A percentile compares a stretch with the other conserved stretches of the same genome.
These are phyloP conservation scores for Pichia kudriavzevii DNA, from an alignment of 1,139 yeast genomes.

Conservation along the genomic window DNA sequence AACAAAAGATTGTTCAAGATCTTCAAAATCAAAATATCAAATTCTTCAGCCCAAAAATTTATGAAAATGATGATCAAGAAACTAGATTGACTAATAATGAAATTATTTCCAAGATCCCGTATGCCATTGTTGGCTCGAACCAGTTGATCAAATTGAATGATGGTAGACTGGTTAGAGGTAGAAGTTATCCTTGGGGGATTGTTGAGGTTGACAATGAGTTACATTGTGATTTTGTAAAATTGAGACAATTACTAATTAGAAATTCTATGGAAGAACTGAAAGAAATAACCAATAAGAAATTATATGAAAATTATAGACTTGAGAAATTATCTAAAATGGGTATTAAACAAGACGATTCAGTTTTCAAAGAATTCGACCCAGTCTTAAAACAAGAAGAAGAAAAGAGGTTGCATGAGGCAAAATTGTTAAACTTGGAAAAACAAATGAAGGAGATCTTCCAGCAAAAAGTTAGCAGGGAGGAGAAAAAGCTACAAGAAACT, in stretches of 20 bases:
- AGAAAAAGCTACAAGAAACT: slow-evolving; percentile 91
- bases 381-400: slow-evolving; percentile 91
- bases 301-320: slow-evolving; percentile 87
- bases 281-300: slow-evolving; percentile 67
- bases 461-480: slow-evolving; percentile 94
- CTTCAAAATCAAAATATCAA: slow-evolving; percentile 68
- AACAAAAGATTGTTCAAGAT: slow-evolving; percentile 69
- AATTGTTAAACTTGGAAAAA: slow-evolving; percentile 87
- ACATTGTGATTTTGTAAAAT: slow-evolving; percentile 87
- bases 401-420: slow-evolving; percentile 86
- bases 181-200: slow-evolving; percentile 96
- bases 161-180: slow-evolving; percentile 83
- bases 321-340: slow-evolving; percentile 78
- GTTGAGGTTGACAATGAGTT: slow-evolving; percentile 93
- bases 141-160: slow-evolving; percentile 62
- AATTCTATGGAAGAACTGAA: slow-evolving; percentile 91
- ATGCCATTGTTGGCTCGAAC: slow-evolving; percentile 92
- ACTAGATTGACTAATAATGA: slow-evolving; percentile 57
- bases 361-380: slow-evolving; percentile 92
- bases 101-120: slow-evolving; percentile 70
- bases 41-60: slow-evolving; percentile 71
- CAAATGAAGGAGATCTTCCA: slow-evolving; percentile 97
- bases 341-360: slow-evolving; percentile 84
- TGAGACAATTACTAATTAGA: slow-evolving; percentile 84
- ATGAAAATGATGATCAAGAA: slow-evolving; percentile 85